Base-by-base conservation (phyloP, 495 filamentous ascomycete genomes). In the Aspergillus affinis region DNA sequence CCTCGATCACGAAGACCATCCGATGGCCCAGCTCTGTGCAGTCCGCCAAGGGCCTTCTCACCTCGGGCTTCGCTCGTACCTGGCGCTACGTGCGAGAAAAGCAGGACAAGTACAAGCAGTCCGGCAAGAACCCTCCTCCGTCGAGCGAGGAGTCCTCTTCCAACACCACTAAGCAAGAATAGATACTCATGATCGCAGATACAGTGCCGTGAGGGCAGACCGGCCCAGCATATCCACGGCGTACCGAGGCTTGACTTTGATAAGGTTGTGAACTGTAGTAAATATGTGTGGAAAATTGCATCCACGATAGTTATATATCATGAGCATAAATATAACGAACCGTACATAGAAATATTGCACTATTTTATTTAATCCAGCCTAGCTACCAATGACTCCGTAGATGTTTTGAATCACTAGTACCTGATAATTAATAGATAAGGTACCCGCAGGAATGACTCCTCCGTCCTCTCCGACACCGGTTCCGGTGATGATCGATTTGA, bases 21-120 rank as follows among this genome's bases (percentile, higher is more conserved):
- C 82, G 78, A 51, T 98, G 95, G 95, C 91, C 94, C 4, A 91
- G 90, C 60, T 90, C 88, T 8, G 86, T 84, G 6, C 92, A 98
- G 75, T 91, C 83, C 44, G 60, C 92, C 46, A 98, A 98, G 74
- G 87, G 91, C 4, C 67, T 86, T 0, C 66, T 96, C 21, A 97
- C 92, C 2, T 83, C 88, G 0, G 95, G 94, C 0, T 64, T 89
- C 7, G 64, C 75, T 47, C 83, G 85, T 64, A 86, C 86, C 54
- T 84, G 81, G 79, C 83, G 83, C 60, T 98, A 98, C 74, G 58
- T 93, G 60, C 75, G 78, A 36, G 95, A 97, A 73, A 98, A 98
- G 81, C 80, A 89, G 49, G 82, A 74, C 47, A 97, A 96, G 75
- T 75, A 75, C 63, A 69, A 59, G 49, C 72, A 76, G 48, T 72